Conservation (phyloP, 768 basidiomycete genomes). For the Kondoa subrosea region DNA sequence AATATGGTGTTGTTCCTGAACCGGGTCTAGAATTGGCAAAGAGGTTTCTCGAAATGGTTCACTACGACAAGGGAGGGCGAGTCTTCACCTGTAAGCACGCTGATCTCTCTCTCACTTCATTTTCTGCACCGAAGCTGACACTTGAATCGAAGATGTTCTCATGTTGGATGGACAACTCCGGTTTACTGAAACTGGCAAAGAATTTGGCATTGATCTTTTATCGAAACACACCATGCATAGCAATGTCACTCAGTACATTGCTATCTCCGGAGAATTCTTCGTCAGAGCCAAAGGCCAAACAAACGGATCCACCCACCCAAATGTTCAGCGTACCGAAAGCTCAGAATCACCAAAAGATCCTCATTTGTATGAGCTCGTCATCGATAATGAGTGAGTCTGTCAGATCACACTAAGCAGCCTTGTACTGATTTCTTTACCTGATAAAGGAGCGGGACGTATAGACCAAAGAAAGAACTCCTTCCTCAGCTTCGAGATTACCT, state of each 20-base stretch:
- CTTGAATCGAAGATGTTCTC: neutral
- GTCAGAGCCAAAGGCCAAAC: neutral
- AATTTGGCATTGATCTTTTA: conserved; percentile 6
- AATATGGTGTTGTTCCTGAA: neutral
- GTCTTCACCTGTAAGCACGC: neutral
- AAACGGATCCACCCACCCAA: neutral
- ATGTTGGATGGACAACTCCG: conserved; percentile 5
- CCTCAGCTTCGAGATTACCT: neutral
- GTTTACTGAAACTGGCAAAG: conserved; percentile 8
- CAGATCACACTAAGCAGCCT: neutral
- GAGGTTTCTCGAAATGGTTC: neutral
- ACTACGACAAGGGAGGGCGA: neutral
- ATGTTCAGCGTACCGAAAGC: neutral
- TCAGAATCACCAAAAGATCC: neutral
- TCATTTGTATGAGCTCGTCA: neutral
- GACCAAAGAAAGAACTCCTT: neutral
- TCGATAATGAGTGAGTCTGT: neutral
- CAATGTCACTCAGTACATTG: conserved; percentile 5
- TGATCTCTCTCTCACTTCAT: neutral
- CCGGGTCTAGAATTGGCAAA: neutral
- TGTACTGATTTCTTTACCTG: neutral
- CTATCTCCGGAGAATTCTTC: conserved; percentile 6
- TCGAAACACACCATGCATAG: conserved; percentile 8
- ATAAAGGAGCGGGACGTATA: neutral
- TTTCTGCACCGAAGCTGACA: too few relatives aligned